Evolutionary conservation across 768 basidiomycete genomes (phyloP).

Genomic region (Suillus subluteus): DNA sequence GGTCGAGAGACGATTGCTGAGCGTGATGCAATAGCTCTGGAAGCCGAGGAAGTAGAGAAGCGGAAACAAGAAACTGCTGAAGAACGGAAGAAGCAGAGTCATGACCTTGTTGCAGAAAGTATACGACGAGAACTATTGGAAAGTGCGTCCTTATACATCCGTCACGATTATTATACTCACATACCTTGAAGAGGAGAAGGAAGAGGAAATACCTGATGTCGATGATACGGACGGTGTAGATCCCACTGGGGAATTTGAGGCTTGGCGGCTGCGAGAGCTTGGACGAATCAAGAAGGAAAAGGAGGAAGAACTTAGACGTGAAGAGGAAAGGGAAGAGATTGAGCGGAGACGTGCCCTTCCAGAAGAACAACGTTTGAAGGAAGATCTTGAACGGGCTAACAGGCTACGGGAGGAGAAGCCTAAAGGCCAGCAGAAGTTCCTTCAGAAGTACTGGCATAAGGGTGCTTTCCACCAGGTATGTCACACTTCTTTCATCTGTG

Average conservation of each 20-base stretch:
- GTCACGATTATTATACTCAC: slow-evolving; percentile 8
- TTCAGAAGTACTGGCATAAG: slow-evolving; percentile 99
- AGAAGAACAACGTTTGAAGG: slow-evolving; percentile 89
- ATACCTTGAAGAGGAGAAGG: slow-evolving; percentile 75
- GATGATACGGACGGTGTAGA: slow-evolving; percentile 96
- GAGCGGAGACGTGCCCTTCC: slow-evolving; percentile 91
- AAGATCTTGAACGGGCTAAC: slow-evolving; percentile 88
- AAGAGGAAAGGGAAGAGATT: slow-evolving; percentile 88
- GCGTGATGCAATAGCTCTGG: slow-evolving; percentile 65
- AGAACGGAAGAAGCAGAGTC: slow-evolving; percentile 84
- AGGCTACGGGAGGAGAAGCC: slow-evolving; percentile 86
- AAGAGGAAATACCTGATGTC: slow-evolving; percentile 80
- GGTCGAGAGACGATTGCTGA: slow-evolving; percentile 75
- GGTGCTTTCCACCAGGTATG: slow-evolving; percentile 96
- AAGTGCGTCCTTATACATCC: slow-evolving; percentile 56
- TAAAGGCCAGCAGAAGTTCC: slow-evolving; percentile 88
- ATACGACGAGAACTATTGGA: slow-evolving; percentile 90
- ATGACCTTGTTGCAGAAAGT: slow-evolving; percentile 92
- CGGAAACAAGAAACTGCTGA: slow-evolving; percentile 77
- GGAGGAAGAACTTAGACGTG: slow-evolving; percentile 79
- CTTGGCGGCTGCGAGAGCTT: slow-evolving; percentile 93
- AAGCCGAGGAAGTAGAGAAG: slow-evolving; percentile 74
- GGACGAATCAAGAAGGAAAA: slow-evolving; percentile 94
- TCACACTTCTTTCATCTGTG: slow-evolving; percentile 13
- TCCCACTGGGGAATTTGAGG: slow-evolving; percentile 89